Conservation (phyloP, 1,284 basidiomycete genomes). For the Veloboletus limbatus region DNA sequence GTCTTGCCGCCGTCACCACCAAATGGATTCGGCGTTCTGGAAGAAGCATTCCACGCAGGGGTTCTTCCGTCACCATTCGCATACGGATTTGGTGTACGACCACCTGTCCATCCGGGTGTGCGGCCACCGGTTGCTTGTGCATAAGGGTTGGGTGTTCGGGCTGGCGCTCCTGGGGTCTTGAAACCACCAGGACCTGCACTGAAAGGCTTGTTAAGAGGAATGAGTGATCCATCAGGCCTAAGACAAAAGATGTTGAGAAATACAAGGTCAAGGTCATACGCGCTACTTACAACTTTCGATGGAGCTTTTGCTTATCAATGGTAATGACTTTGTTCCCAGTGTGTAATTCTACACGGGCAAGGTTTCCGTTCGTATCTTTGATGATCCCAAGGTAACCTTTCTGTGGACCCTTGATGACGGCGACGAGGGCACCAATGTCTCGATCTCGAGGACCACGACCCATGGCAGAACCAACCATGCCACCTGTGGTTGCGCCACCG, state of each 20-base stretch:
- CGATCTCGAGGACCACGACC: conserved; percentile 77
- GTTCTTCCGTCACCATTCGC: conserved; percentile 54
- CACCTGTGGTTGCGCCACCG: conserved; percentile 56
- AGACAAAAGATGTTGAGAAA: conserved; percentile 5
- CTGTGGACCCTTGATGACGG: conserved; percentile 83
- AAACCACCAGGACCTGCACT: conserved; percentile 27
- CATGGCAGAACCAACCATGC: conserved; percentile 80
- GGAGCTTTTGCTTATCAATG: conserved; percentile 79
- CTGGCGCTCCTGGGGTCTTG: conserved; percentile 36
- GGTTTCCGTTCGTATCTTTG: conserved; percentile 90
- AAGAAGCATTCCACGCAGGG: conserved; percentile 50
- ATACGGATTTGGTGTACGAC: conserved; percentile 62
- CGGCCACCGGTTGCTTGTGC: conserved; percentile 34
- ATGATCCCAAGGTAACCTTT: conserved; percentile 93
- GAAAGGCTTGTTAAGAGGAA: conserved; percentile 39
- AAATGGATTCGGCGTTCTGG: conserved; percentile 68
- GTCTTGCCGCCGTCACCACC: conserved; percentile 55
- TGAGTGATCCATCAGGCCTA: conserved; percentile 57
- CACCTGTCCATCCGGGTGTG: conserved; percentile 41
- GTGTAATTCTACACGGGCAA: conserved; percentile 88
- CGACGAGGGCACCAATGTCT: conserved; percentile 79
- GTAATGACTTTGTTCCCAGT: conserved; percentile 90
- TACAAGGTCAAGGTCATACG: background rate
- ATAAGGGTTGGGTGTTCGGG: conserved; percentile 39
- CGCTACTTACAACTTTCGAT: conserved; percentile 71